Evolutionary conservation across 2,329 filamentous ascomycete genomes (phyloP), one percentile per base, ranked within the genome.

Genomic region (Paracoccidioides brasiliensis): DNA sequence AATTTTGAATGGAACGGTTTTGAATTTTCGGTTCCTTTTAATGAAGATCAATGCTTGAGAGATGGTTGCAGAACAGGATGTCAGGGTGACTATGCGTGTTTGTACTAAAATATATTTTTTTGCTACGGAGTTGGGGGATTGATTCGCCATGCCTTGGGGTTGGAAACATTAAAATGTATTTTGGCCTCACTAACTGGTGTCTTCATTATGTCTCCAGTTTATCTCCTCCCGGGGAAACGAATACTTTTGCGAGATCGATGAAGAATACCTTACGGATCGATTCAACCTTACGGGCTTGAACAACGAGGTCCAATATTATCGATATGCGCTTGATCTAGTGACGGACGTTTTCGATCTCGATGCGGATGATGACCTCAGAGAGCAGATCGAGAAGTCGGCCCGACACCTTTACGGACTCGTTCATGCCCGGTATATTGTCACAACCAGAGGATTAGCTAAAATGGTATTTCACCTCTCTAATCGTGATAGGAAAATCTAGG

Each of bases 201-300:
- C 58, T 43, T 56, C 57, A 53, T 58, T 55, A 58, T 52, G 14
- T 57, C n/a, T 55, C 52, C 68, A 98, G 93, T 98, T 98, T 72
- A 96, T 97, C 66, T 96, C 91, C 4, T 95, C 90, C 5, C 83
- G 93, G 55, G 93, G 93, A 62, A 97, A 98, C 74, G 93, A 98
- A 71, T 98, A 98, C 74, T 98, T 97, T 67, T 98, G 93, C 80
- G 93, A 98, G 70, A 97, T 98, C 66, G 93, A 98, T 72, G 93
- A 98, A 71, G 93, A 98, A 66, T 98, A 98, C 72, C 80, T 98
- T 49, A 97, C 90, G 53, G 93, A 98, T 71, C 85, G 93, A 52
- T 98, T 98, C 80, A 98, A 98, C 74, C 78, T 98, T 59, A 98
- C 93, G 0, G 93, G 93, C 41, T 81, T 98, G 52, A 96, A 97